phyloP scores from a whole-genome alignment of 257 asterid genomes.

The Solanum chmielewskii region DNA sequence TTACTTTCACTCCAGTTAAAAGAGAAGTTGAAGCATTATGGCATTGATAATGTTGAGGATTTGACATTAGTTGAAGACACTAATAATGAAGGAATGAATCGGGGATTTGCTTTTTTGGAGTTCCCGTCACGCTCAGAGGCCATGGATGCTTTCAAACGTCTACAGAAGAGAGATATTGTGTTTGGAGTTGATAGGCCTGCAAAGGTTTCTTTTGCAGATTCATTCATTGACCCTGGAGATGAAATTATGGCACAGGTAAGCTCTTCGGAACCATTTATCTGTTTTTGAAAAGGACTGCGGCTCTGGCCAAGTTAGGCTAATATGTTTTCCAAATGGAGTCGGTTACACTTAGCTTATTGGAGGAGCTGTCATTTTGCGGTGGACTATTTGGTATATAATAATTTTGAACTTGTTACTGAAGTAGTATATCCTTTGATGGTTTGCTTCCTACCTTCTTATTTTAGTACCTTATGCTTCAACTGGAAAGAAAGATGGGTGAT shows the following conservation, averaged over 20 bases:
- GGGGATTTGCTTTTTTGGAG: conserved; percentile 94
- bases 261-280: conserved; percentile 14
- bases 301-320: neutral
- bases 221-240: conserved; percentile 96
- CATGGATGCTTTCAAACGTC: conserved; percentile 95
- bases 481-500: neutral
- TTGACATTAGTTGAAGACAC: conserved; percentile 90
- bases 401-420: neutral
- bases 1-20: conserved; percentile 63
- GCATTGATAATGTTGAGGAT: conserved; percentile 74
- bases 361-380: neutral
- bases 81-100: conserved; percentile 60
- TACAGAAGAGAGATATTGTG: conserved; percentile 81
- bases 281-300: neutral
- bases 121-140: conserved; percentile 91
- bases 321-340: neutral
- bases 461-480: neutral
- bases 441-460: neutral
- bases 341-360: neutral
- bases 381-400: neutral
- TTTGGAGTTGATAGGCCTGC: conserved; percentile 97
- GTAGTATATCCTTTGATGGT: neutral
- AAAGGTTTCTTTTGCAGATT: conserved; percentile 96
- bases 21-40: conserved; percentile 71
- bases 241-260: conserved; percentile 99